phyloP scores from a whole-genome alignment of 495 filamentous ascomycete species.

The Hyaloscypha hepaticicola region DNA sequence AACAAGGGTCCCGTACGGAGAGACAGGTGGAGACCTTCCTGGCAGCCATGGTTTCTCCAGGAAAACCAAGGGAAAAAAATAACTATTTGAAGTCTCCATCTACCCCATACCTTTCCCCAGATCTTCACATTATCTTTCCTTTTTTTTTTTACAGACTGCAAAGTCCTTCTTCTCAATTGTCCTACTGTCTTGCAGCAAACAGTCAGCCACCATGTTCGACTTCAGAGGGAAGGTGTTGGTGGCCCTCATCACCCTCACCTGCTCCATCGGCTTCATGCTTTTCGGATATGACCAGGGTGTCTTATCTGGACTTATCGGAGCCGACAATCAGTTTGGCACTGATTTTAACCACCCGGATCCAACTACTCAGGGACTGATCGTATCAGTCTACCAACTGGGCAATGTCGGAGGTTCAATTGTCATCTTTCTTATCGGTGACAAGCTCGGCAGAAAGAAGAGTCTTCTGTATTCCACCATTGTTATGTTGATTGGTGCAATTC shows the following conservation, averaged over 20 bases:
- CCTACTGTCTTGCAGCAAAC: no score
- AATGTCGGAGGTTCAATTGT: slow-evolving; percentile 77
- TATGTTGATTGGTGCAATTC: slow-evolving; percentile 1
- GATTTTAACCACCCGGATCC: background rate
- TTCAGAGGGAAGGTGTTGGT: background rate
- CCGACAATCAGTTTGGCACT: background rate
- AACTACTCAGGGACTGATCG: slow-evolving; percentile 2
- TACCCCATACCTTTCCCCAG: no score
- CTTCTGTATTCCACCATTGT: background rate
- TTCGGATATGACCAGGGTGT: slow-evolving; percentile 63
- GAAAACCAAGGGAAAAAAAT: no score
- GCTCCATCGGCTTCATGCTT: slow-evolving; percentile 38
- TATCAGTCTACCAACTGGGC: slow-evolving; percentile 57
- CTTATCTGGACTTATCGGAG: slow-evolving; percentile 37
- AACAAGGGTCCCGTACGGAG: no score
- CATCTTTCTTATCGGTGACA: slow-evolving; percentile 50
- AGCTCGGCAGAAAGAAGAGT: slow-evolving; percentile 4
- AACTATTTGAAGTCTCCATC: no score
- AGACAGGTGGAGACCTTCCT: no score
- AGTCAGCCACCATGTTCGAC: no score
- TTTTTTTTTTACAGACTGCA: no score
- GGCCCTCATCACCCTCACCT: slow-evolving; percentile 1
- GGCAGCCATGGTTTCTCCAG: no score
- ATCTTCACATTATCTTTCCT: no score
- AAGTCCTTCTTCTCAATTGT: no score